Base-by-base conservation (phyloP, 2,329 filamentous ascomycete species). In the Macrophomina tecta region DNA sequence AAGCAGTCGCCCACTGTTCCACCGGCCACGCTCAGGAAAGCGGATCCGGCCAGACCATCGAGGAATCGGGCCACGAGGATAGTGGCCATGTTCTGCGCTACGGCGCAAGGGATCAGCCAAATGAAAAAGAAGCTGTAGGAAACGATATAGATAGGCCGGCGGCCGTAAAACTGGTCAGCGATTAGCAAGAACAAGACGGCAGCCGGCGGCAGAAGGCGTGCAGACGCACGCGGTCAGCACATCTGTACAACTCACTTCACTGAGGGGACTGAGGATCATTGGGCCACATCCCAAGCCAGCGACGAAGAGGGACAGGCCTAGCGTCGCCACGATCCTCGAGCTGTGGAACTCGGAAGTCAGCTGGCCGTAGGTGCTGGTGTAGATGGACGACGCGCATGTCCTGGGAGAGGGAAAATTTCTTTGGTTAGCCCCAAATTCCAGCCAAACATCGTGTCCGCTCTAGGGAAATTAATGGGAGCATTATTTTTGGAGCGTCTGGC, bases 1-100 rank as follows among this genome's bases (percentile, higher is more conserved):
- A 94, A 95, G 70, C 94, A 79, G 74, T 97, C 93, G 40, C 92
- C 91, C 16, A 97, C 91, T 0, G 92, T 97, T 12, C 93, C 92
- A 48, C 93, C 93, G 0, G 92, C 91, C 1, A 97, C 92, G 67
- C 82, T 84, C 52, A 88, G 73, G 69, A 88, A 87, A 1, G 85
- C 85, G 69, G 82, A 84, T 28, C 91, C 91, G 0, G 90, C 84
- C 40, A 94, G 81, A 3, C 91, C 91, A 72, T 90, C 86, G 58
- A 97, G 84, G 76, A 97, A 97, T 5, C 94, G 88, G 16, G 85
- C 84, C 14, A 96, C 81, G 62, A 97, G 80, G 82, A 96, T 88
- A 5, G 92, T 95, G 70, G 88, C 81, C n/a, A 94, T 91, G 73
- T 96, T 96, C 65, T 83, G 82, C n/a, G 91, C 91, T 23, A 94